Conservation (phyloP, 2,329 filamentous ascomycete species). For the Penicillium occitanis region DNA sequence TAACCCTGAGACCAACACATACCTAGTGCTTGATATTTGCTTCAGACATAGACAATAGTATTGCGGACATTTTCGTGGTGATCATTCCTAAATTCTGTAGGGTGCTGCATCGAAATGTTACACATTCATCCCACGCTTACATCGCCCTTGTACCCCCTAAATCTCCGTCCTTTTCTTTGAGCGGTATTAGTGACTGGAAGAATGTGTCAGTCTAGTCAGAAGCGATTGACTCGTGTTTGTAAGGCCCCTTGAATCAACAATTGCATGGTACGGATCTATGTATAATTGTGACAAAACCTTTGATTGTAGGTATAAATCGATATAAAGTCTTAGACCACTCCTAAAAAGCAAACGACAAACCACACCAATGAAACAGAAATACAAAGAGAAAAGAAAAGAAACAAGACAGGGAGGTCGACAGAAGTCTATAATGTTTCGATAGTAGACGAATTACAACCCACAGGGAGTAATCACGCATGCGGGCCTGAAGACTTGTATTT, state of each 20-base stretch:
- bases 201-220: neutral
- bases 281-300: neutral
- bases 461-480: neutral
- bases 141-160: neutral
- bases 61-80: neutral
- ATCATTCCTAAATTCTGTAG: neutral
- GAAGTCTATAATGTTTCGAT: neutral
- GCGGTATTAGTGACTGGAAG: neutral
- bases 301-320: neutral
- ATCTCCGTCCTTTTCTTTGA: neutral
- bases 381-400: neutral
- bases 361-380: neutral
- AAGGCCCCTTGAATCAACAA: neutral
- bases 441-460: neutral
- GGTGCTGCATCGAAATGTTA: neutral
- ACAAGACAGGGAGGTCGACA: neutral
- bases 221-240: neutral
- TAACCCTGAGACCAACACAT: neutral
- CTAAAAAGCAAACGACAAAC: neutral
- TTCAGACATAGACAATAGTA: neutral
- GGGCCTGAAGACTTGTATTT: too few species aligned
- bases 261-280: neutral
- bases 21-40: too few species aligned
- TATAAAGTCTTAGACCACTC: neutral
- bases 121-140: neutral